Conservation (phyloP, 192 early-diverging fungal genomes). For the Coemansia sp. region DNA sequence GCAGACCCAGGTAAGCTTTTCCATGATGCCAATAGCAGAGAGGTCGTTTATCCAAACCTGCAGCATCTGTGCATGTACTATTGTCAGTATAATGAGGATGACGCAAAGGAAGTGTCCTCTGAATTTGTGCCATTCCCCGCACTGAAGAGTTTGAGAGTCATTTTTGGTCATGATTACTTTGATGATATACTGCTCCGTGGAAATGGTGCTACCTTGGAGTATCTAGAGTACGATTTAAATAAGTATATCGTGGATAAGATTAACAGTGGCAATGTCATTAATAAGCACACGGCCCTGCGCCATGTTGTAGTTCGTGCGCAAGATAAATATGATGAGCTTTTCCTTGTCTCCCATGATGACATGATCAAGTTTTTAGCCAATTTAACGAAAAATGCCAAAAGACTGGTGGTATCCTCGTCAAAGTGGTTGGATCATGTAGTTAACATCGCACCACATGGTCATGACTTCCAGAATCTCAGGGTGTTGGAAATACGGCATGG, state of each 20-base stretch:
- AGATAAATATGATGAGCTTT: too few species aligned
- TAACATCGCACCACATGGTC: neutral
- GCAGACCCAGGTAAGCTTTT: neutral
- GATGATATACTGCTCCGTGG: slow-evolving; percentile 7
- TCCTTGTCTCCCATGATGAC: neutral
- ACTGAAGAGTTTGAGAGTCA: neutral
- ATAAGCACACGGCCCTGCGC: too few species aligned
- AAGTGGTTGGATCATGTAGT: neutral
- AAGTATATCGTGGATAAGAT: too few species aligned
- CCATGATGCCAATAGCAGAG: neutral
- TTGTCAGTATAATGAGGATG: neutral
- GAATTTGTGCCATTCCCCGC: neutral
- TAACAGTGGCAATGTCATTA: too few species aligned
- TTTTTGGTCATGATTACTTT: neutral
- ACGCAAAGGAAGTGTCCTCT: neutral
- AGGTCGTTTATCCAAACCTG: neutral
- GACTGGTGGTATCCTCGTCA: neutral
- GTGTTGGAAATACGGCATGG: neutral
- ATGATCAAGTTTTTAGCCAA: neutral
- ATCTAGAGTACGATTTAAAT: neutral
- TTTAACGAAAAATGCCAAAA: neutral
- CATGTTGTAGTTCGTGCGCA: too few species aligned
- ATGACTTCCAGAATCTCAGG: neutral
- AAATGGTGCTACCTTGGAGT: neutral
- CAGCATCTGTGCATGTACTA: neutral